Evolutionary conservation across 306 rosid genomes (phyloP), one percentile per base, ranked within the genome.

Genomic region (Hippophae gyantsensis): DNA sequence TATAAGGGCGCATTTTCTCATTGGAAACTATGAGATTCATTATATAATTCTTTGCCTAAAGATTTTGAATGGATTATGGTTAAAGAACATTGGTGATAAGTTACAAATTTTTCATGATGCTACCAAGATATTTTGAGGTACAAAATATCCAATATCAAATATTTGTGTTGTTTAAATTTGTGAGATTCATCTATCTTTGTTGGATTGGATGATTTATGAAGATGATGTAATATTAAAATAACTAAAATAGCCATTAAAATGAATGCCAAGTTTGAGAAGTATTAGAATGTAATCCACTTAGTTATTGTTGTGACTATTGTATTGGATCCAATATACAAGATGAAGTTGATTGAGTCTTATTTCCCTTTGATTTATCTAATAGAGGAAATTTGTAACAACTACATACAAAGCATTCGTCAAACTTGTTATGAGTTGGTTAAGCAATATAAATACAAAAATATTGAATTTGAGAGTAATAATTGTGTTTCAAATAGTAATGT

Each of bases 381-480:
- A 0, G 52, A 9, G 9, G 6, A 27, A 27, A 27, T 43, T 13
- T 40, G 8, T 9, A 3, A 1, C 10, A 60, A 46, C 12, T 45
- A 11, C 6, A 12, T 10, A 18, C 27, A 10, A 46, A 27, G 38
- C 3, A 27, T 60, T 6, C 43, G 7, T 46, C 13, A 48, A 25
- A 56, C 41, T 40, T 38, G 23, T 45, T 56, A 67, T 26, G 43
- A 61, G 32, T 27, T 61, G 12, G 23, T 56, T 18, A 56, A 55
- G 13, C 43, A 45, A 45, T 10, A 45, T 45, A 45, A 7, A 10
- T 6, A 1, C 2, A 45, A 45, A 45, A 45, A 6, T 0, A 45
- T 7, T 10, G 11, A 7, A 2, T 45, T 2, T 45, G 2, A 45
- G 11, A 2, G 48, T 45, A 45, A 1, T 7, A 6, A 7, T 45